A percentile compares a stretch with the other conserved stretches of the same genome.
Evolutionary conservation across 768 basidiomycete species (phyloP).

Genomic region (Coprinopsis cinerea): DNA sequence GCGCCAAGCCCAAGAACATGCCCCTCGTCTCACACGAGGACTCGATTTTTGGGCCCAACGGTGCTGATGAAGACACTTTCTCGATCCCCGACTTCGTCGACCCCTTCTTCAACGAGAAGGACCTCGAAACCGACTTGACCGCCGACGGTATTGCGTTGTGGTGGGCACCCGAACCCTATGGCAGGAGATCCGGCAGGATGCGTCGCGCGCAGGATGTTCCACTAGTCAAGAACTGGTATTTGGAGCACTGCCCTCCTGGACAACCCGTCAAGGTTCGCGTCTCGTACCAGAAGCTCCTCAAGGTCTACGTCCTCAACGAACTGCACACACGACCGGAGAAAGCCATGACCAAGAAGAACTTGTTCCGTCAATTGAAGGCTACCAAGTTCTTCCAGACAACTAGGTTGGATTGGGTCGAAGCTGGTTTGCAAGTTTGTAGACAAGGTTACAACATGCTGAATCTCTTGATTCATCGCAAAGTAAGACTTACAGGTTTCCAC

Average conservation of each 20-base stretch:
- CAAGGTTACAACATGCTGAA: slow-evolving; percentile 99
- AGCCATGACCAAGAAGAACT: slow-evolving; percentile 96
- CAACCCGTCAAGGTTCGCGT: slow-evolving; percentile 98
- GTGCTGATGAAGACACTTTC: slow-evolving; percentile 81
- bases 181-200: slow-evolving; percentile 86
- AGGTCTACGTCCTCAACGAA: slow-evolving; percentile 94
- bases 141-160: slow-evolving; percentile 96
- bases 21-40: slow-evolving; percentile 88
- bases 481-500: slow-evolving; percentile 16
- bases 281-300: slow-evolving; percentile 96
- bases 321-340: slow-evolving; percentile 85
- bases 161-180: slow-evolving; percentile 98
- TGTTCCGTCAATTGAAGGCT: slow-evolving; percentile 94
- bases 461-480: slow-evolving; percentile 96
- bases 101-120: slow-evolving; percentile 77
- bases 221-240: slow-evolving; percentile 96
- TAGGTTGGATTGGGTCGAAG: slow-evolving; percentile 97
- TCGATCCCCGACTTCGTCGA: slow-evolving; percentile 70
- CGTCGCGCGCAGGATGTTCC: slow-evolving; percentile 93
- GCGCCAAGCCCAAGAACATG: slow-evolving; percentile 75
- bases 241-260: slow-evolving; percentile 95
- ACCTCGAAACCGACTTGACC: slow-evolving; percentile 83
- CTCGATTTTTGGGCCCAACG: slow-evolving; percentile 84
- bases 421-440: slow-evolving; percentile 95
- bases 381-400: slow-evolving; percentile 99